Evolutionary conservation across 139 green algal species (phyloP).

Genomic region (Tetradesmus lagerheimii): DNA sequence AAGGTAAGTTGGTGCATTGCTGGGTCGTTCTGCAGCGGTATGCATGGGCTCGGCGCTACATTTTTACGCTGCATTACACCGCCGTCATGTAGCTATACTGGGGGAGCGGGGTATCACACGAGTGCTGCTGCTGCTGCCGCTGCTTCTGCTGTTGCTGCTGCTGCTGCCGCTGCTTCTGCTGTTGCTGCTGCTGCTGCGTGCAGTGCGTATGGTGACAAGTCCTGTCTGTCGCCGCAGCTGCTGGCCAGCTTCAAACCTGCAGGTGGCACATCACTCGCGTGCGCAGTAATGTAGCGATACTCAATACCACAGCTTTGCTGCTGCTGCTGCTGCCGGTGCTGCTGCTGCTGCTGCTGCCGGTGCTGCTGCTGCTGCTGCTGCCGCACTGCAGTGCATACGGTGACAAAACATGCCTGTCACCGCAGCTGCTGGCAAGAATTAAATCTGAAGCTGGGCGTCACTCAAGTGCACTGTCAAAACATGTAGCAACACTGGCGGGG

Average conservation of each 20-base stretch:
- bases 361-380: neutral
- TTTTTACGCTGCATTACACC: no score
- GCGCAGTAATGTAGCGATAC: no score
- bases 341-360: neutral
- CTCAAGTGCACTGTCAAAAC: no score
- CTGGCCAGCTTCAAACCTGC: neutral
- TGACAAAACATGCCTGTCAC: neutral
- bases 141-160: neutral
- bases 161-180: neutral
- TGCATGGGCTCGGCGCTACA: no score
- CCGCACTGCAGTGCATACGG: conserved; percentile 27
- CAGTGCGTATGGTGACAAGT: neutral
- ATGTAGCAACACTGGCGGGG: no score
- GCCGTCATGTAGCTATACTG: no score
- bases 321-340: neutral
- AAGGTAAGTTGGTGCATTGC: neutral
- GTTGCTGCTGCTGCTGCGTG: neutral
- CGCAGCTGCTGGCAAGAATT: conserved; percentile 22
- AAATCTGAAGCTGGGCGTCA: no score
- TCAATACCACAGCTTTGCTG: neutral
- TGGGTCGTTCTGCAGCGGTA: no score
- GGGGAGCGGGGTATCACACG: no score
- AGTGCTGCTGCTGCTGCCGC: neutral
- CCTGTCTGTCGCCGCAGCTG: neutral
- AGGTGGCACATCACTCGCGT: neutral